These are phyloP conservation scores for Penicillium coprophilum DNA, from an alignment of 495 filamentous ascomycete species.

Conservation along the genomic window DNA sequence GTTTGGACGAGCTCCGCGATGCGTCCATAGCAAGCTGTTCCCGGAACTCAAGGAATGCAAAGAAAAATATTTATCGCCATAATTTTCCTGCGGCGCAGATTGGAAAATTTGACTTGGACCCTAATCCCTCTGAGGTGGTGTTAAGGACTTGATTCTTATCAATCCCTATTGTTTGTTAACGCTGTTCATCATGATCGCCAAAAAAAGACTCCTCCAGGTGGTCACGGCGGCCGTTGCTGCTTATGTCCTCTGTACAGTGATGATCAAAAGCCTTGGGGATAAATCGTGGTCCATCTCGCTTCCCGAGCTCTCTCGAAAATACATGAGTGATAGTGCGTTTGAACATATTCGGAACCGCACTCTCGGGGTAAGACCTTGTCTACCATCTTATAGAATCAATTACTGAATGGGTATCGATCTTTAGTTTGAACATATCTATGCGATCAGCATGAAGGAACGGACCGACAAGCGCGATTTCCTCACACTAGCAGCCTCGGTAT, in stretches of 20 bases:
- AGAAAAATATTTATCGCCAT: neutral
- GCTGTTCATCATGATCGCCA: conserved; percentile 1
- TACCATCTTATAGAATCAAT: neutral
- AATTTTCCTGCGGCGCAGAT: neutral
- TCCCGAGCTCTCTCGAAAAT: neutral
- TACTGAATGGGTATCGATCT: neutral
- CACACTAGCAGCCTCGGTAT: conserved; percentile 50
- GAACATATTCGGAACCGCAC: conserved; percentile 31
- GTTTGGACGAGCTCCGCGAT: neutral
- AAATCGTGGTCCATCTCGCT: neutral
- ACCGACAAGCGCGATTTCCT: conserved; percentile 64
- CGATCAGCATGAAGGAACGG: conserved; percentile 59
- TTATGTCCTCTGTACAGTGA: neutral
- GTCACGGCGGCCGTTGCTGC: neutral
- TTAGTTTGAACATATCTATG: conserved; percentile 49
- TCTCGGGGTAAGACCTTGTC: conserved; percentile 22
- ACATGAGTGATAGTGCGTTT: conserved; percentile 18
- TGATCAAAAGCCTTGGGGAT: neutral
- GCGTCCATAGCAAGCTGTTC: neutral
- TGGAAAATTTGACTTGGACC: neutral
- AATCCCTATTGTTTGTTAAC: neutral
- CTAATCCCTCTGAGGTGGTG: neutral
- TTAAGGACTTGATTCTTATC: neutral
- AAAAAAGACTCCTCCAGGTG: neutral
- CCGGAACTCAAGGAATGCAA: conserved; percentile 1